Conservation (phyloP, 352 stramenopile genomes). For the Phytophthora brassicae region DNA sequence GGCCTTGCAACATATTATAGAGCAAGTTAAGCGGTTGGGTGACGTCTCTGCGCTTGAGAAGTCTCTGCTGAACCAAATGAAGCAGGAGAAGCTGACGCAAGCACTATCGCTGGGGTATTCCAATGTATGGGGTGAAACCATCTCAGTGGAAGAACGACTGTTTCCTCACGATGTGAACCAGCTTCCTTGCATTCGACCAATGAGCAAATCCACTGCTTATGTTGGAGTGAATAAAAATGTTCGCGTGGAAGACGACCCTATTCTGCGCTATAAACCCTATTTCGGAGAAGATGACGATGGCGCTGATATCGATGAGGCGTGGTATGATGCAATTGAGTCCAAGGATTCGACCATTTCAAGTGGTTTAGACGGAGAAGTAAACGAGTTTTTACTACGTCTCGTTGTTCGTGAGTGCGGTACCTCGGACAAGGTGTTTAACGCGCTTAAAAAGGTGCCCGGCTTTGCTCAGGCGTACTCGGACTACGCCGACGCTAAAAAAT, state of each 20-base stretch:
- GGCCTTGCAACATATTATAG: constrained; percentile 13
- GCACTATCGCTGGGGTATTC: constrained; percentile 37
- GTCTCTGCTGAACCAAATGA: constrained; percentile 45
- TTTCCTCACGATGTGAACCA: constrained; percentile 36
- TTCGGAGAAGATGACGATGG: constrained; percentile 91
- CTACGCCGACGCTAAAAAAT: constrained; percentile 74
- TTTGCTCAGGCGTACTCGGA: constrained; percentile 66
- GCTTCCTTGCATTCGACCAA: constrained; percentile 41
- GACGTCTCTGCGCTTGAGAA: constrained; percentile 31
- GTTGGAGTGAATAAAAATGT: constrained; percentile 72
- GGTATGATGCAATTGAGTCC: constrained; percentile 58
- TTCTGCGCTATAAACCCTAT: constrained; percentile 89
- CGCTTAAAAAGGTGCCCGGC: constrained; percentile 55
- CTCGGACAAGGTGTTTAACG: constrained; percentile 57
- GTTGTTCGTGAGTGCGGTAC: constrained; percentile 57
- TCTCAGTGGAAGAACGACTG: constrained; percentile 16
- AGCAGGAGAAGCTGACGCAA: constrained; percentile 35
- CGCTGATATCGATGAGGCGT: constrained; percentile 70
- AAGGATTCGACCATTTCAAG: constrained; percentile 42
- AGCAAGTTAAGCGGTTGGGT: constrained; percentile 17
- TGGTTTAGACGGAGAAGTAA: constrained; percentile 62
- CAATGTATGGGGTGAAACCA: constrained; percentile 30
- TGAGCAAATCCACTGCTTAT: constrained; percentile 69
- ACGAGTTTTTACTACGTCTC: constrained; percentile 72
- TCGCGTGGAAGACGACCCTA: constrained; percentile 85